Base-by-base conservation (phyloP, 768 basidiomycete genomes). In the Phanerochaete sordida region DNA sequence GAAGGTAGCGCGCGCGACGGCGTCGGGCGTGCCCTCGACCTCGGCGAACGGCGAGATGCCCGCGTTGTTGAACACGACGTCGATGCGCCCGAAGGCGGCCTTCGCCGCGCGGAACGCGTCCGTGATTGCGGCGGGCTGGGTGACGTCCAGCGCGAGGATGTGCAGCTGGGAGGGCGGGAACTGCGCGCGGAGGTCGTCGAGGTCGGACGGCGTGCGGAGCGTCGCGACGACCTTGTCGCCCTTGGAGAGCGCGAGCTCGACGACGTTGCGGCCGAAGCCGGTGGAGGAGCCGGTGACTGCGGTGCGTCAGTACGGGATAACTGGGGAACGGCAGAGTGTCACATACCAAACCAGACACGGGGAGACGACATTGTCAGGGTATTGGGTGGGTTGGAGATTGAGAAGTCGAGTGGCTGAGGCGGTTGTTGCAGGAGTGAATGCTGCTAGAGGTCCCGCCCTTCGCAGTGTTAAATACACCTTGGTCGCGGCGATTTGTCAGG, bases 41-140 rank as follows among this genome's bases (percentile, higher is more conserved):
- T 79, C 77, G 19, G 66, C 67, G 19, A 74, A 51, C 26, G 74
- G 55, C 12, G 60, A 67, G 39, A 62, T 63, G 37, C 61, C 70
- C 62, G 80, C 80, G 59, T 81, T 82, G 62, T 76, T 80, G 61
- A 77, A 73, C 6, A 81, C 79, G 50, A 81, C 66, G 57, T 82
- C 81, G 15, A 81, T 62, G 26, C 76, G 69, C 2, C 78, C 79
- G 65, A 80, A 81, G 13, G 62, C 64, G 28, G 69, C 65, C 44
- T 73, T 60, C n/a, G n/a, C n/a, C n/a, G 0, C 59, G 12, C 61
- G 64, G 60, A 81, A 81, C 0, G 73, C 76, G 9, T 65, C 63
- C 7, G 39, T 61, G 52, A 79, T 73, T 2, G 77, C 71, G 15
- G 64, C 60, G 1, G 57, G 60, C 21, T 64, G 59, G 26, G 67